Base-by-base conservation (phyloP, 2,329 filamentous ascomycete species). In the Aspergillus phoenicis region DNA sequence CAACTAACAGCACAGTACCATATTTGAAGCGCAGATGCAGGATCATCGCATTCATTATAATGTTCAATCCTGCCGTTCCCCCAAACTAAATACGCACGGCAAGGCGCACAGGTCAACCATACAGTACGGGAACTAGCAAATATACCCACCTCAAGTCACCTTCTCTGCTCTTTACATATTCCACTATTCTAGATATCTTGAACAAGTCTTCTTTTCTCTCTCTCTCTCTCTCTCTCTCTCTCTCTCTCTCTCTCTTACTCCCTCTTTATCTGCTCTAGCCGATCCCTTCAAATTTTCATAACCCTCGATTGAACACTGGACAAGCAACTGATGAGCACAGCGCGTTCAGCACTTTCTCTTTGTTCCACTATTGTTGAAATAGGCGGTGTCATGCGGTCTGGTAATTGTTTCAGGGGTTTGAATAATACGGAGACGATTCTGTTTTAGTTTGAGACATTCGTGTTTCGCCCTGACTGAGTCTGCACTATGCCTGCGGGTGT, bases 11-110 rank as follows among this genome's bases (percentile, higher is more conserved):
- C 39, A 33, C 28, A 63, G 17, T 8, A 30, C 47, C 11, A n/a
- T 33, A 51, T 24, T 39, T 22, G n/a, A 38, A 30, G 17, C 26
- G 4, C 28, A 57, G 56, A 63, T 62, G 62, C 62, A 61, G 62
- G 59, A 17, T 36, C 62, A 59, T 61, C 56, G 52, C 55, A 28
- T 15, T 17, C 26, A 36, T 36, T 24, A 24, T 57, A 39, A 36
- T 47, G 38, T 15, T 4, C 30, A 39, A 13, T 52, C 36, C 13
- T 13, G 22, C 26, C 48, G 28, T 49, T 43, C 17, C n/a, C 38
- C 15, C 4, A 30, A 38, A 45, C 15, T 56, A 26, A 28, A 45
- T 17, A 47, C 22, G 15, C 26, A 20, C 45, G 39, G 39, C 41
- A 41, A 53, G 62, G 59, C 56, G 59, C 52, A 63, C 45, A 59